Evolutionary conservation across 225 moss, liverwort and hornwort species (phyloP), one percentile per base, ranked within the genome.

Genomic region (Antitrichia curtipendula): DNA sequence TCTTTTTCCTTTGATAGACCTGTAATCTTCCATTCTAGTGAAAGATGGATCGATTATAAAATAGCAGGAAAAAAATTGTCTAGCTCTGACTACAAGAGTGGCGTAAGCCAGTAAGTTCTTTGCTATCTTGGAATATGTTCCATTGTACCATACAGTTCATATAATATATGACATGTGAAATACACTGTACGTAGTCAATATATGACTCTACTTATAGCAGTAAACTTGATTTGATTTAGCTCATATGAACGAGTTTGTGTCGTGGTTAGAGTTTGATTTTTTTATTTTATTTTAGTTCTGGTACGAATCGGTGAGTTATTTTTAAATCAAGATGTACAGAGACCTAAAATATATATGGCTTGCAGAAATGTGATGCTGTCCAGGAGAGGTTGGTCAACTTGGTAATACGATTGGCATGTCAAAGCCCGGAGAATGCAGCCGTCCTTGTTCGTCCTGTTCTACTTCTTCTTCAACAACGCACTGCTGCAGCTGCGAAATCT

Each of bases 391-490:
- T 97, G 85, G 93, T 90, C 84, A 91, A 86, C 89, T 87, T 99
- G 85, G 86, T 99, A 71, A 89, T 90, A 75, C 95, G 97, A 72
- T 88, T 99, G 82, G 94, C 97, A 80, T 97, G 97, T 87, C 90
- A 94, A 89, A 99, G 92, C 90, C 89, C 88, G 82, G 96, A 96
- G 88, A 95, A 99, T 94, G 94, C 95, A 78, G 94, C 93, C 87
- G 85, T 95, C 78, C 91, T 97, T 85, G 86, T 99, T 89, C 93
- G 95, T 80, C 94, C 94, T 83, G 91, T 96, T 76, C 77, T 99
- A 60, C 90, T 90, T 85, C 91, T 94, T 90, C 93, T 99, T 63
- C 95, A 92, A 89, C 95, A 96, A 85, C 95, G 91, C 79, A 89
- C 76, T 90, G 78, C 92, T 90, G 87, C 93, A 85, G 86, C 93